Evolutionary conservation across 176 grass and related monocot genomes (phyloP).

Genomic region (Dendrocalamus sinicus): DNA sequence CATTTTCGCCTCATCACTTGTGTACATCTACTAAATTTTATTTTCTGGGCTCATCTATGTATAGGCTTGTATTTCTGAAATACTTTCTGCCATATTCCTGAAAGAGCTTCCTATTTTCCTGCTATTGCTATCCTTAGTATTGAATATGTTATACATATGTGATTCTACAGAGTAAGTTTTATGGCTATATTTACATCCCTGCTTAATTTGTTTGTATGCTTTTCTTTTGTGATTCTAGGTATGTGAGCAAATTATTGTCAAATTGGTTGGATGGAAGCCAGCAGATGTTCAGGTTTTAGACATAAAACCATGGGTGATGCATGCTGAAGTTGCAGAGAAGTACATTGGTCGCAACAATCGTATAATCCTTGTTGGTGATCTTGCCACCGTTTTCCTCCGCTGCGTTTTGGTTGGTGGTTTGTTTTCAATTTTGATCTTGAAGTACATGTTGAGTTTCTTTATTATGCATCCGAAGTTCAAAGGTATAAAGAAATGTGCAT

Average conservation of each 20-base stretch:
- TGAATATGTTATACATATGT: neutral
- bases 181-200: conserved; percentile 14
- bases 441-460: conserved; percentile 19
- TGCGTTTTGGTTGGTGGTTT: conserved; percentile 77
- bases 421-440: conserved; percentile 15
- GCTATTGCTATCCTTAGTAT: conserved; percentile 14
- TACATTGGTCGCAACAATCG: conserved; percentile 69
- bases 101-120: neutral
- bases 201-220: neutral
- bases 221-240: conserved; percentile 51
- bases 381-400: conserved; percentile 93
- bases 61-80: conserved; percentile 1
- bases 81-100: neutral
- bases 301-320: conserved; percentile 94
- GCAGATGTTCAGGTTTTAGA: conserved; percentile 77
- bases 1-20: neutral
- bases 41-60: neutral
- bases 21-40: neutral
- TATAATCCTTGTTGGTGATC: conserved; percentile 86
- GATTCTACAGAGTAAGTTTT: conserved; percentile 14
- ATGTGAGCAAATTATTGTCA: conserved; percentile 87
- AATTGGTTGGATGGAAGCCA: conserved; percentile 80
- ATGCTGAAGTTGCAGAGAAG: conserved; percentile 96
- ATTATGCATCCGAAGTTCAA: conserved; percentile 4
- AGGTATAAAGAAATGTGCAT: neutral